Evolutionary conservation across 306 rosid species (phyloP), one percentile per base, ranked within the genome.

Genomic region (Cucumis cinereus): DNA sequence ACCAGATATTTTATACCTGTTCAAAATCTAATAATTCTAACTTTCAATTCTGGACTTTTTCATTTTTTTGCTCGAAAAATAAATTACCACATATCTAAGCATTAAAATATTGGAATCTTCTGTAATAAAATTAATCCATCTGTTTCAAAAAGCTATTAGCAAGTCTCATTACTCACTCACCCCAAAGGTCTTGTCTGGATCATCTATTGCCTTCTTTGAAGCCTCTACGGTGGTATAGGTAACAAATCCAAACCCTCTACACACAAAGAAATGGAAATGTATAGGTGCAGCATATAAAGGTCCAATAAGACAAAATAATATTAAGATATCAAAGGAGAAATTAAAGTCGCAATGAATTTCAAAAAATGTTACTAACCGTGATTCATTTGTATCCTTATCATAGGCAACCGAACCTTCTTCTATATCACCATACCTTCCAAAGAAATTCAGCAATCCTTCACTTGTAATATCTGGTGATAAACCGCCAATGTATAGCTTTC

Each of bases 401-500:
- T 90, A 92, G 53, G 89, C 93, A 85, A 89, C 95, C 14, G 98
- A 89, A 74, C 94, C 95, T 88, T 93, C 96, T 84, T 89, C 96
- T 81, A 89, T 90, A 38, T 85, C 89, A 55, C 98, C 98, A 80
- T 86, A 84, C 83, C 84, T 88, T 49, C 57, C 72, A 50, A 93
- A 86, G 79, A 80, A 89, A 80, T 38, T 81, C 24, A 88, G 93
- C 75, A 93, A 85, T 82, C 79, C 69, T 84, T 89, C 95, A 79
- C 83, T 89, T 6, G 96, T 84, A 82, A 90, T 90, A 77, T 86
- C 91, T 45, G 88, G 93, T 22, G 96, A 83, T 70, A 93, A 82
- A 78, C 90, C 84, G 45, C 91, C 95, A 63, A 93, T 79, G 79
- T 87, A 93, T 78, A 93, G 93, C 90, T 88, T 93, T 88, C 96